Conservation (phyloP, 2,329 filamentous ascomycete species). For the Botrytis cinerea region DNA sequence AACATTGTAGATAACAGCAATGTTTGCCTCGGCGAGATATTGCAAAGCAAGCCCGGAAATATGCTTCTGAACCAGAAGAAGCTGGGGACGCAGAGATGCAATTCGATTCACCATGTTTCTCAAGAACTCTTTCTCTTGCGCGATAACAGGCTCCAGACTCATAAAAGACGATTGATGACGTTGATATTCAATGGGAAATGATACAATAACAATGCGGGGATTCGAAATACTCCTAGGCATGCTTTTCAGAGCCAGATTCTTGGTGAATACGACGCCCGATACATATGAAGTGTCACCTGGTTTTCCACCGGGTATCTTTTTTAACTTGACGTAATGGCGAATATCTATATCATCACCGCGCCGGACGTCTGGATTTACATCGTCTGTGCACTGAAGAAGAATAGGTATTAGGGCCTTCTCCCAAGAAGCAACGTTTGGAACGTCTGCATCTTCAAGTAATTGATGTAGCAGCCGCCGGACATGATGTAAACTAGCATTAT, state of each 20-base stretch:
- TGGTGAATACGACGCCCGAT: conserved; percentile 94
- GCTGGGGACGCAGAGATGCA: conserved; percentile 77
- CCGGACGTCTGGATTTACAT: conserved; percentile 90
- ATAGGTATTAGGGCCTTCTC: conserved; percentile 89
- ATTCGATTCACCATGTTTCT: conserved; percentile 91
- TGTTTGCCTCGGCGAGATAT: conserved; percentile 82
- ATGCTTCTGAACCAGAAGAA: conserved; percentile 89
- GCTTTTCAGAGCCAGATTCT: conserved; percentile 93
- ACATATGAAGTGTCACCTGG: conserved; percentile 95
- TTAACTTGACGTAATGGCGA: conserved; percentile 94
- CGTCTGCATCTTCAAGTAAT: conserved; percentile 72
- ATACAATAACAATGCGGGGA: conserved; percentile 87
- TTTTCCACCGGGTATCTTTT: conserved; percentile 88
- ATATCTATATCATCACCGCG: conserved; percentile 95
- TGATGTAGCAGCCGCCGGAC: conserved; percentile 84
- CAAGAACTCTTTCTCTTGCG: conserved; percentile 92
- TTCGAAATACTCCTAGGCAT: conserved; percentile 86
- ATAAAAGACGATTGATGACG: conserved; percentile 93
- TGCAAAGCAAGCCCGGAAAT: conserved; percentile 90
- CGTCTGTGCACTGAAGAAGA: conserved; percentile 85
- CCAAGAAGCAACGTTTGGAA: conserved; percentile 77
- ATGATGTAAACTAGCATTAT: conserved; percentile 83
- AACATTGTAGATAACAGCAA: conserved; percentile 94
- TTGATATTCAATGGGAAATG: conserved; percentile 94
- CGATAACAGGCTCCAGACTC: conserved; percentile 95